These are phyloP conservation scores for Oryza punctata DNA, from an alignment of 176 grass and related monocot species.

Conservation along the genomic window DNA sequence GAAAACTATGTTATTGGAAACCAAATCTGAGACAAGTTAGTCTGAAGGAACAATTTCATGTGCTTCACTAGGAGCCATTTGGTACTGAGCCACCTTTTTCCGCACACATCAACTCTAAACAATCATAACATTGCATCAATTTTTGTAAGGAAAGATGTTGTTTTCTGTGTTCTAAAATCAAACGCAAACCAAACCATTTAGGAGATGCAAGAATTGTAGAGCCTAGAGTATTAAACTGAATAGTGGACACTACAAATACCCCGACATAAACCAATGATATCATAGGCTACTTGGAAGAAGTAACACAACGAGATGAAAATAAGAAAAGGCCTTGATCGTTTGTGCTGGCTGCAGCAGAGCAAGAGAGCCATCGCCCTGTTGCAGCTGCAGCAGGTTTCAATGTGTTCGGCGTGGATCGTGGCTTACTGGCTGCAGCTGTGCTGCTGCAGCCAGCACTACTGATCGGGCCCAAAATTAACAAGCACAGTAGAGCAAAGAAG, in stretches of 20 bases:
- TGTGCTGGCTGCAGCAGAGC: too few species aligned
- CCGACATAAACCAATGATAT: neutral
- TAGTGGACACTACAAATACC: neutral
- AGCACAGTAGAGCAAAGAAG: neutral
- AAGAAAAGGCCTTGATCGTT: too few species aligned
- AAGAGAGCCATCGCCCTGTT: too few species aligned
- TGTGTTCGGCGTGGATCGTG: too few species aligned
- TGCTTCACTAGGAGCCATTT: neutral
- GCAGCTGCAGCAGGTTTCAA: too few species aligned
- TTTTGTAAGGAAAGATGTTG: neutral
- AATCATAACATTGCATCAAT: neutral
- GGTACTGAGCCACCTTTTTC: neutral
- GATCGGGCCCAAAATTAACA: neutral
- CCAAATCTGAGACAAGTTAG: neutral
- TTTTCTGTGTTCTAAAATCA: neutral
- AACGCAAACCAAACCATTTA: neutral
- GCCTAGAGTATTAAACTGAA: neutral
- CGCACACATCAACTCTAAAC: neutral
- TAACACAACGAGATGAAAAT: neutral
- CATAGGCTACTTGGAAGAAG: neutral
- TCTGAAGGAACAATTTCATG: neutral
- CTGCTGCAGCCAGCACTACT: too few species aligned
- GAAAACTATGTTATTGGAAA: neutral
- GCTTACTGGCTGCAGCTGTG: too few species aligned
- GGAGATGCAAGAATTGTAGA: neutral